A percentile compares a stretch with the other conserved stretches of the same genome.
phyloP scores from a whole-genome alignment of 1,284 basidiomycete species.

The Tranzscheliella williamsii region DNA sequence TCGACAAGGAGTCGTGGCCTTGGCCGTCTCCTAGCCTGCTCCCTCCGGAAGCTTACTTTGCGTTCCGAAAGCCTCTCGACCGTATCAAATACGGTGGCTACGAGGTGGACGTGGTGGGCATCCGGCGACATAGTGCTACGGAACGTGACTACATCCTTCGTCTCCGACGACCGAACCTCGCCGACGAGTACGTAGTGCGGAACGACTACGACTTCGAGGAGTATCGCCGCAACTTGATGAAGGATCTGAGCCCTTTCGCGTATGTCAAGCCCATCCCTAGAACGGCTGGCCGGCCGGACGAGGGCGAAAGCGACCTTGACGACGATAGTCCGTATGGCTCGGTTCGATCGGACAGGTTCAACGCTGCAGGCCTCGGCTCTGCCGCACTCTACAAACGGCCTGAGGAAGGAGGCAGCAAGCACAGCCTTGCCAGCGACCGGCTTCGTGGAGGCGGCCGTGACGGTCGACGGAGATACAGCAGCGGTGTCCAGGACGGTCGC shows the following conservation, averaged over 20 bases:
- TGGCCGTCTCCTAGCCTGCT: slow-evolving; percentile 51
- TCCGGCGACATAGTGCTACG: slow-evolving; percentile 27
- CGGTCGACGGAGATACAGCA: slow-evolving; percentile 30
- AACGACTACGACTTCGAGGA: slow-evolving; percentile 56
- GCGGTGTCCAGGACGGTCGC: slow-evolving; percentile 13
- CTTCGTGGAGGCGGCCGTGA: slow-evolving; percentile 26
- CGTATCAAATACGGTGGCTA: slow-evolving; percentile 52
- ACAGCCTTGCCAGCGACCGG: slow-evolving; percentile 7
- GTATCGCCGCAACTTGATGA: slow-evolving; percentile 42
- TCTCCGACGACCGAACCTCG: slow-evolving; percentile 49
- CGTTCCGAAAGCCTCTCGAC: slow-evolving; percentile 50
- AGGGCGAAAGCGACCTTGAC: slow-evolving; percentile 31
- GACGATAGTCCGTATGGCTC: slow-evolving; percentile 25
- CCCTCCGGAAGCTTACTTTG: slow-evolving; percentile 52
- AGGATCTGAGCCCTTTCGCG: slow-evolving; percentile 45
- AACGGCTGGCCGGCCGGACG: slow-evolving; percentile 35
- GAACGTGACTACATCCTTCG: slow-evolving; percentile 52
- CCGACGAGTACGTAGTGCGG: slow-evolving; percentile 50
- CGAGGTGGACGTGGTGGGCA: slow-evolving; percentile 54
- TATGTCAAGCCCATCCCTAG: slow-evolving; percentile 49
- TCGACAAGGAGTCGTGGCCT: slow-evolving; percentile 40
- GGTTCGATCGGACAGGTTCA: slow-evolving; percentile 19
- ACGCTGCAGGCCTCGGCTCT: slow-evolving; percentile 29
- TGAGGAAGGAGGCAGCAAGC: not conserved
- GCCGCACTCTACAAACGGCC: slow-evolving; percentile 18